A percentile compares a stretch with the other conserved stretches of the same genome.
Conservation (phyloP, 305 asterid species). For the Solanum hybrid region DNA sequence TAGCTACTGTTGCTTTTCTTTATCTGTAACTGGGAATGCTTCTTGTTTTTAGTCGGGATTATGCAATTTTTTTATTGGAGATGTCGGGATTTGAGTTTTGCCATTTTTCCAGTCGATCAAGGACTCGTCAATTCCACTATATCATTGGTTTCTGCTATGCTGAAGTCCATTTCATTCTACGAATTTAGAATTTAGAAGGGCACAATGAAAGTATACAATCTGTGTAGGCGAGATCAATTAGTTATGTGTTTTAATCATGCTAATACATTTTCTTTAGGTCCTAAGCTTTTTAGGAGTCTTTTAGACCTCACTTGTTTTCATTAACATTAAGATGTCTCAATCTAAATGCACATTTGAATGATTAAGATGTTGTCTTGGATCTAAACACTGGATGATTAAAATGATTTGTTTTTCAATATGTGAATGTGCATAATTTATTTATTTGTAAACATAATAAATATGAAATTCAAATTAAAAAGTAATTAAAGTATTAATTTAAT, state of each 20-base stretch:
- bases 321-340: background rate
- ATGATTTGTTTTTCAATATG: background rate
- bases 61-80: background rate
- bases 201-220: background rate
- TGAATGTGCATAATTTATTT: background rate
- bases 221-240: background rate
- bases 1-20: slow-evolving; percentile 17
- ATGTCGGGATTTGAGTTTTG: background rate
- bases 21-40: background rate
- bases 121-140: background rate
- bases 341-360: background rate
- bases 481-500: background rate
- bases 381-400: background rate
- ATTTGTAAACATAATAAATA: background rate
- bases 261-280: background rate
- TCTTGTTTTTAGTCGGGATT: background rate
- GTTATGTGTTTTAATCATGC: background rate
- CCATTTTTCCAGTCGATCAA: background rate
- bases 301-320: background rate
- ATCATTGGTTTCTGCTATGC: background rate
- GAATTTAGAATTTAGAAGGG: background rate
- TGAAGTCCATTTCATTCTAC: background rate
- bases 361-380: background rate
- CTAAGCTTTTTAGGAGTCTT: background rate
- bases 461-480: background rate